Evolutionary conservation across 495 filamentous ascomycete species (phyloP).

Genomic region (Cryomyces minteri): DNA sequence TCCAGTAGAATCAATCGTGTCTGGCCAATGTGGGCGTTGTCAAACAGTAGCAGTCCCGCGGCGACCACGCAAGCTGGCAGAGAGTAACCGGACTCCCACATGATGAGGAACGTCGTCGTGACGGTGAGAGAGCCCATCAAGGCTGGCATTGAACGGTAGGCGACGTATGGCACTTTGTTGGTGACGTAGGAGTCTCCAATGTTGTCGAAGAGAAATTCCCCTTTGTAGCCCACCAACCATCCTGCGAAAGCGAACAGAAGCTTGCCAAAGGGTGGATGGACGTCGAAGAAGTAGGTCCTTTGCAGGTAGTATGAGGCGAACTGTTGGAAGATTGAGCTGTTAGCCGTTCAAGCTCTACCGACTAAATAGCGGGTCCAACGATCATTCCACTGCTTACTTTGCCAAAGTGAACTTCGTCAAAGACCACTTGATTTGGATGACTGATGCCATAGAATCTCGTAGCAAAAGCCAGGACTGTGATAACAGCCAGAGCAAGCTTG

Average conservation of each 20-base stretch:
- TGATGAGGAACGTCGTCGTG: constrained; percentile 85
- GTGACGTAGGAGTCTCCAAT: constrained; percentile 96
- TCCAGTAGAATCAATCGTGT: constrained; percentile 91
- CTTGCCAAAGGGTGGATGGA: constrained; percentile 92
- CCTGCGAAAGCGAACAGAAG: constrained; percentile 84
- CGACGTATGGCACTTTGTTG: constrained; percentile 93
- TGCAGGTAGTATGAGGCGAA: constrained; percentile 95
- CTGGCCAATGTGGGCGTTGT: constrained; percentile 97
- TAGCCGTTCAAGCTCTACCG: background rate
- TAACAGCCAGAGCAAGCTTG: constrained; percentile 55
- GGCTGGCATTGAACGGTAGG: constrained; percentile 86
- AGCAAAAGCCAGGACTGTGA: constrained; percentile 70
- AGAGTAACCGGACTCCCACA: constrained; percentile 99
- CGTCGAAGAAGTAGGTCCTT: constrained; percentile 99
- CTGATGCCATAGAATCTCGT: constrained; percentile 91
- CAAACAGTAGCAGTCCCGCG: constrained; percentile 74
- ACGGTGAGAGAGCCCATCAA: constrained; percentile 83
- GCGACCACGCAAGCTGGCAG: constrained; percentile 80
- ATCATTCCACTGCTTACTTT: constrained; percentile 43
- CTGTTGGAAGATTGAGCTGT: constrained; percentile 23
- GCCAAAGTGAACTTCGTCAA: constrained; percentile 98
- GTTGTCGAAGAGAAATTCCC: constrained; percentile 95
- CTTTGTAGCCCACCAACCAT: constrained; percentile 90
- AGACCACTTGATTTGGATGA: constrained; percentile 91
- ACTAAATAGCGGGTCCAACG: background rate